Base-by-base conservation (phyloP, 305 asterid species). In the Ajuga reptans region DNA sequence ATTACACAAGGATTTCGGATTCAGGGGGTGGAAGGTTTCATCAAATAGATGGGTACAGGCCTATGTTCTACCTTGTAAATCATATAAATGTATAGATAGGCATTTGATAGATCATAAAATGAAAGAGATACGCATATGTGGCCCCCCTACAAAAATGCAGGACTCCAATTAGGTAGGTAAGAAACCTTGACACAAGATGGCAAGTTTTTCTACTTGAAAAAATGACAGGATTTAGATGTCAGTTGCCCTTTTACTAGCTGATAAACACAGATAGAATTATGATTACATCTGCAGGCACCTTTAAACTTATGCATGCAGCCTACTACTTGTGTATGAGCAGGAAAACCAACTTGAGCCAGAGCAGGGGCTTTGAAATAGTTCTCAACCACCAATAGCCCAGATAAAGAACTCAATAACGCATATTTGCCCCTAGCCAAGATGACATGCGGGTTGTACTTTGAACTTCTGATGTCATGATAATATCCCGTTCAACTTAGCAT, bases 311-410 rank as follows among this genome's bases (percentile, higher is more conserved):
- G 4, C 12, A 42, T 42, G 49, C 49, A 42, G 49, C 14, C 10
- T 10, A 42, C 9, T 10, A 43, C 50, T 43, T 43, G 50, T n/a
- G 15, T 43, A 11, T 43, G 50, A 43, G 50, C 50, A 43, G 4
- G 14, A 43, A n/a, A 43, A 43, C 3, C 50, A 43, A 36, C 41
- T 36, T 36, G 15, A 43, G 49, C 14, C 50, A 10, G 42, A 21
- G 33, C 31, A 51, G 59, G 17, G 50, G 34, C 4, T 36, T 66
- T 9, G 31, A 27, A 18, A 59, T 57, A 69, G 64, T 51, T 64
- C 52, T 41, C 73, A 74, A 51, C 12, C 80, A 74, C 77, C 77
- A 77, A 72, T 69, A 67, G 81, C 34, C 55, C 15, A 29, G 10
- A 15, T 5, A 36, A 56, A 46, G 11, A 24, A 41, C 46, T 51